These are phyloP conservation scores for Sporothrix variecibatus DNA, from an alignment of 2,329 filamentous ascomycete species.

Conservation along the genomic window DNA sequence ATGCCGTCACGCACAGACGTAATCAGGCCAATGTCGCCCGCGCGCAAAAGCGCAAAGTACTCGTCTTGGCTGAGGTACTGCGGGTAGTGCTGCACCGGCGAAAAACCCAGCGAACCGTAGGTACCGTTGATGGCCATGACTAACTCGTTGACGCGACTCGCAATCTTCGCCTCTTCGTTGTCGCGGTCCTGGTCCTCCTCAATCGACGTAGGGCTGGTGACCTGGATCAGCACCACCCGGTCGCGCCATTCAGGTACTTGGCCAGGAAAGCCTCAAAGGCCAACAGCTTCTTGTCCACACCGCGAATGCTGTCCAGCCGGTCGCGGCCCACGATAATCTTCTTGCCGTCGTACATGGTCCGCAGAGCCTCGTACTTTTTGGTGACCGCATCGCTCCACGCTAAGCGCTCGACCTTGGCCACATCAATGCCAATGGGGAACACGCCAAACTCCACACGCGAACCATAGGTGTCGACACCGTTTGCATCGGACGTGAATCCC, in stretches of 20 bases:
- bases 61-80: conserved; percentile 88
- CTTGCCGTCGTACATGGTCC: conserved; percentile 79
- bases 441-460: conserved; percentile 87
- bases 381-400: conserved; percentile 73
- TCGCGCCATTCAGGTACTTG: conserved; percentile 86
- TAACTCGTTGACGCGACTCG: conserved; percentile 85
- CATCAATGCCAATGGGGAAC: conserved; percentile 93
- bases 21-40: conserved; percentile 89
- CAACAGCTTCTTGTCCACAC: conserved; percentile 93
- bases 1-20: conserved; percentile 95
- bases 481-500: conserved; percentile 82
- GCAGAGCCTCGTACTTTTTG: conserved; percentile 71
- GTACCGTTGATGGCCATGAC: conserved; percentile 89
- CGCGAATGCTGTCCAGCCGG: conserved; percentile 87
- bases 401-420: conserved; percentile 70
- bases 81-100: conserved; percentile 91
- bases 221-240: conserved; percentile 90
- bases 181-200: conserved; percentile 79
- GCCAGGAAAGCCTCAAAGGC: conserved; percentile 92
- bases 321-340: conserved; percentile 95
- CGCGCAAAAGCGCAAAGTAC: conserved; percentile 90
- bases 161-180: conserved; percentile 75
- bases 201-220: conserved; percentile 82
- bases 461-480: conserved; percentile 86
- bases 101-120: conserved; percentile 84